Conservation (phyloP, 345 rosid species). For the Eucalyptus erythrocorys region DNA sequence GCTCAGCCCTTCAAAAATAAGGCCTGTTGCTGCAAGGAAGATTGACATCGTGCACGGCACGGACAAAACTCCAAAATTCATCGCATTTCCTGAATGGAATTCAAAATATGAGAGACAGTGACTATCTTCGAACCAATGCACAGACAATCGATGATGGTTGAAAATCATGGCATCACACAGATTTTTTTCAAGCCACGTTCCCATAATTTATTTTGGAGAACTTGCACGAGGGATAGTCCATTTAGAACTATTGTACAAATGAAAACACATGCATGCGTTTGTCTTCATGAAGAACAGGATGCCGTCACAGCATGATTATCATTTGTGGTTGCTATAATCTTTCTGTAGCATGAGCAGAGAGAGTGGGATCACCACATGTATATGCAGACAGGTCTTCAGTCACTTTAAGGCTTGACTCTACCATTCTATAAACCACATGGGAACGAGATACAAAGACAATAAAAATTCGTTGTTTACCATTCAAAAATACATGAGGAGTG, state of each 20-base stretch:
- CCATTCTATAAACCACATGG: neutral
- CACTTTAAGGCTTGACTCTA: neutral
- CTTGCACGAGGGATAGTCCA: neutral
- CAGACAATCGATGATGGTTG: neutral
- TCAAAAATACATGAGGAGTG: neutral
- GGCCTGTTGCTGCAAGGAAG: neutral
- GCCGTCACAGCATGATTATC: neutral
- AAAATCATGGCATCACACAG: neutral
- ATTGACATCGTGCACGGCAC: neutral
- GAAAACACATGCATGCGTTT: neutral
- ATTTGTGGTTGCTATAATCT: neutral
- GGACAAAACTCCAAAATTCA: neutral
- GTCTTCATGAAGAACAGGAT: neutral
- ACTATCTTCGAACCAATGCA: neutral
- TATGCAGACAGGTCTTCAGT: neutral
- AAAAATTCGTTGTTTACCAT: neutral
- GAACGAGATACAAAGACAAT: neutral
- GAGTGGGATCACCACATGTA: neutral
- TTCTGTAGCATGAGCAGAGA: neutral
- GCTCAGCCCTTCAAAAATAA: neutral
- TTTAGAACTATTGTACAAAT: neutral
- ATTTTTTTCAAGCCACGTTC: neutral
- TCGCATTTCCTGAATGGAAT: neutral
- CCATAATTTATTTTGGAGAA: neutral
- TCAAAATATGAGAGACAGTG: neutral